phyloP scores from a whole-genome alignment of 176 grass and related monocot species.

The Oropetium thomaeum region DNA sequence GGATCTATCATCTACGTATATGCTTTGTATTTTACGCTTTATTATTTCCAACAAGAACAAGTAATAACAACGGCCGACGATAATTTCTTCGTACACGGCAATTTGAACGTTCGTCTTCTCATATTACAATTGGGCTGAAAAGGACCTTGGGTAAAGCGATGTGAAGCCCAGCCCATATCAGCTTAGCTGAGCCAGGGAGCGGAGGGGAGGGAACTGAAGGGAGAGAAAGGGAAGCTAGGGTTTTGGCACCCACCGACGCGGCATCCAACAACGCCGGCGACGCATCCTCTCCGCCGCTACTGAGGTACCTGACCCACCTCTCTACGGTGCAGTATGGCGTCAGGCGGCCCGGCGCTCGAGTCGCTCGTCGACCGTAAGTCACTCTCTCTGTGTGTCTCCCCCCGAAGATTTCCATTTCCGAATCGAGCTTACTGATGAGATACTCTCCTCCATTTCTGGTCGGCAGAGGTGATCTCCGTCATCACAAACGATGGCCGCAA shows the following conservation, averaged over 20 bases:
- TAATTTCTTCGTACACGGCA: too few species aligned
- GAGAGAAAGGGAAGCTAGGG: neutral
- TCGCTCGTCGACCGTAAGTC: slow-evolving; percentile 65
- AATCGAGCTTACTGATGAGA: neutral
- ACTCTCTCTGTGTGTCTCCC: neutral
- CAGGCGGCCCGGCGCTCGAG: slow-evolving; percentile 52
- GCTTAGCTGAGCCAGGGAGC: neutral
- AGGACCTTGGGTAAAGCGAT: neutral
- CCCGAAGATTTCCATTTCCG: neutral
- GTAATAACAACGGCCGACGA: too few species aligned
- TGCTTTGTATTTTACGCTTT: too few species aligned
- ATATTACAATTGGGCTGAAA: too few species aligned
- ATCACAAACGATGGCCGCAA: slow-evolving; percentile 97
- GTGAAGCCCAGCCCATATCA: neutral
- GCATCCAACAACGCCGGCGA: slow-evolving; percentile 14
- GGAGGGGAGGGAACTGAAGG: too few species aligned
- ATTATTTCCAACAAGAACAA: too few species aligned
- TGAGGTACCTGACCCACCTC: neutral
- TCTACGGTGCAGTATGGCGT: slow-evolving; percentile 28
- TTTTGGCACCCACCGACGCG: slow-evolving; percentile 10
- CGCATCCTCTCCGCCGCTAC: neutral
- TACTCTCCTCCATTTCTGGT: neutral
- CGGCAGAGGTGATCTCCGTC: slow-evolving; percentile 75
- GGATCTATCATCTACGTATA: neutral
- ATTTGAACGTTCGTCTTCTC: too few species aligned